phyloP scores from a whole-genome alignment of 768 basidiomycete genomes.

The Sistotremastrum niveocremeum region DNA sequence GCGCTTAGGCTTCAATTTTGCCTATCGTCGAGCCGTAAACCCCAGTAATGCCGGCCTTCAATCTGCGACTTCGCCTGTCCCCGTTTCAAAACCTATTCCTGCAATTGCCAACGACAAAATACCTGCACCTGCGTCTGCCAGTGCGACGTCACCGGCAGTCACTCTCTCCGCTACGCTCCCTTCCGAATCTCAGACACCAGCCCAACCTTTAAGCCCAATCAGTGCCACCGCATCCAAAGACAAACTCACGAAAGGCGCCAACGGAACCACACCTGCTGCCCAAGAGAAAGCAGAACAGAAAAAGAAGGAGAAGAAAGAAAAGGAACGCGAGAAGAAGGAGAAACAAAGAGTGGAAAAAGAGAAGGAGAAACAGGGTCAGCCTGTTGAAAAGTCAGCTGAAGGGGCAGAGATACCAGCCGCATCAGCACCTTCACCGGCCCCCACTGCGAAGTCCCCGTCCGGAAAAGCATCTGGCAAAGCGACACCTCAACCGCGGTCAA shows the following conservation, averaged over 20 bases:
- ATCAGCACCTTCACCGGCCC: slow-evolving; percentile 7
- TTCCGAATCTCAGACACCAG: slow-evolving; percentile 11
- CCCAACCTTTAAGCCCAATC: slow-evolving; percentile 4
- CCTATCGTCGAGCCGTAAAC: slow-evolving; percentile 66
- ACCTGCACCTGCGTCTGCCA: slow-evolving; percentile 16
- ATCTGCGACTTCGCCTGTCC: slow-evolving; percentile 39
- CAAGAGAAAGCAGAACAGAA: slow-evolving; percentile 43
- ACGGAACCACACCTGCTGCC: slow-evolving; percentile 21
- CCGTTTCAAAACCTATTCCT: slow-evolving; percentile 20
- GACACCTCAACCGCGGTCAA: slow-evolving; percentile 18
- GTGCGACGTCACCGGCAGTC: slow-evolving; percentile 20
- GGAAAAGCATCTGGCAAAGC: slow-evolving; percentile 25
- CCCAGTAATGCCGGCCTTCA: slow-evolving; percentile 44
- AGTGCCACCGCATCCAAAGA: slow-evolving; percentile 15
- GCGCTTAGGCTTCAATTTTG: slow-evolving; percentile 81
- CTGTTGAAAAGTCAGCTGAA: slow-evolving; percentile 20
- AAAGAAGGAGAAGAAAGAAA: slow-evolving; percentile 39
- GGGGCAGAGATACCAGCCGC: slow-evolving; percentile 18
- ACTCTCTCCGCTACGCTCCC: slow-evolving; percentile 23
- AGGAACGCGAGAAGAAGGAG: slow-evolving; percentile 51
- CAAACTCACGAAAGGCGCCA: slow-evolving; percentile 15
- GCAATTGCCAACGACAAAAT: slow-evolving; percentile 21
- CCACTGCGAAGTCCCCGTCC: slow-evolving; percentile 15
- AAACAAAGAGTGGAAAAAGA: slow-evolving; percentile 34
- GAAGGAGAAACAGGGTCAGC: slow-evolving; percentile 21